phyloP scores from a whole-genome alignment of 2,329 filamentous ascomycete species.

The Fusarium longipes region DNA sequence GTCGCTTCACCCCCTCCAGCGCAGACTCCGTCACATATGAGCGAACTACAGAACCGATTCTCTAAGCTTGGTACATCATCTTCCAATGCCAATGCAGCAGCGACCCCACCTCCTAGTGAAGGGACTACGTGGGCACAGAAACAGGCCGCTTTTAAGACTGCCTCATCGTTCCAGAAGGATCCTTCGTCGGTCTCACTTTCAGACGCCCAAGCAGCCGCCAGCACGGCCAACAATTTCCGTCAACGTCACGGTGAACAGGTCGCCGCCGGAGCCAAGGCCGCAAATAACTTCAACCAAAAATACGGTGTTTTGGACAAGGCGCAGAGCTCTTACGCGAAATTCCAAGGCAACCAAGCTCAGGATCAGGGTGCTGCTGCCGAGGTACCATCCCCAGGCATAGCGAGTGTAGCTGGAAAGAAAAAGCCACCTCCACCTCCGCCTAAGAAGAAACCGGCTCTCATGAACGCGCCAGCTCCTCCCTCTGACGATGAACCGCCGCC shows the following conservation, averaged over 20 bases:
- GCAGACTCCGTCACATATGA: constrained; percentile 60
- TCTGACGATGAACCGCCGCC: constrained; percentile 59
- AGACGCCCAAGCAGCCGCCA: constrained; percentile 68
- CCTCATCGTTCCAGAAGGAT: constrained; percentile 68
- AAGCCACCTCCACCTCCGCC: constrained; percentile 64
- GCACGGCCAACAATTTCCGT: constrained; percentile 75
- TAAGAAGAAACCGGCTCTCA: constrained; percentile 63
- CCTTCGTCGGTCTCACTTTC: constrained; percentile 70
- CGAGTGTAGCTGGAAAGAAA: constrained; percentile 58
- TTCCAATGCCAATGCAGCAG: constrained; percentile 18
- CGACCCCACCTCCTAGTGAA: constrained; percentile 51
- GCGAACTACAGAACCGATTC: constrained; percentile 76
- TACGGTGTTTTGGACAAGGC: constrained; percentile 64
- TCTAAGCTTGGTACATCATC: constrained; percentile 59
- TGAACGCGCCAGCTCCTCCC: constrained; percentile 31
- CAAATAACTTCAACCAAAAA: constrained; percentile 69
- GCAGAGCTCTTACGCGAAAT: constrained; percentile 44
- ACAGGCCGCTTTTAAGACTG: constrained; percentile 71
- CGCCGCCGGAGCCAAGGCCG: constrained; percentile 66
- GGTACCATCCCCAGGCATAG: constrained; percentile 22
- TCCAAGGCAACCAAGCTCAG: constrained; percentile 33
- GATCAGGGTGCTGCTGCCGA: constrained; percentile 20
- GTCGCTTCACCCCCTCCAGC: constrained; percentile 36
- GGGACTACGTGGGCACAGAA: constrained; percentile 74
- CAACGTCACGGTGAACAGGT: constrained; percentile 77